Evolutionary conservation across 805 yeast genomes (phyloP), one percentile per base, ranked within the genome.

Genomic region (Teunomyces tritomae): DNA sequence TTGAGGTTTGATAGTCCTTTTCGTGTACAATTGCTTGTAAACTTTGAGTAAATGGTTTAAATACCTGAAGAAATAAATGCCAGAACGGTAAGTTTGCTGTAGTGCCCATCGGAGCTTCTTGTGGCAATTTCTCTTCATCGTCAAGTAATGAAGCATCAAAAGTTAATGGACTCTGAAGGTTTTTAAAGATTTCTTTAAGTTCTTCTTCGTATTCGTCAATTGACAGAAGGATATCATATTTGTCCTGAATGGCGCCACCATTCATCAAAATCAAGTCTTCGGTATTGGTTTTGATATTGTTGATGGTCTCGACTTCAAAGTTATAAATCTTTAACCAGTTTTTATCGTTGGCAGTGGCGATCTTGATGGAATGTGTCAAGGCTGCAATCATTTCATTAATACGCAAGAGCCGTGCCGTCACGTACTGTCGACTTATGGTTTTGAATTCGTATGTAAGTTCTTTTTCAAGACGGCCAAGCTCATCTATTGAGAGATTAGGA

Each of bases 261-360:
- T 33, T 37, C 45, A 33, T 49, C 45, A 63, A 47, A 8, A 67
- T 55, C 14, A 57, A 41, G 48, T 67, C 64, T 48, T 72, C 76
- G 11, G 67, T 60, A 39, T 58, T 63, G 44, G 62, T 59, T 49
- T 59, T 63, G 32, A 71, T 61, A 30, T 57, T 57, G 35, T 65
- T 60, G 28, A 72, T 64, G 35, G 67, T 61, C 32, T 68, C 68
- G n/a, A 64, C 55, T 50, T 71, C 75, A 47, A 62, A 63, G 24
- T 54, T 55, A 50, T 57, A 68, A 11, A 68, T 58, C 43, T 63
- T 61, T 16, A 56, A 47, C 75, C 75, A 70, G 39, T 60, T 58
- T 40, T 56, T 51, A 17, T 70, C 74, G 45, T 66, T 63, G 4
- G 61, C 62, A 28, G 50, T 53, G 24, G 63, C 53, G 17, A 52